These are phyloP conservation scores for Trypethelium eluteriae DNA, from an alignment of 495 filamentous ascomycete species.

Conservation along the genomic window DNA sequence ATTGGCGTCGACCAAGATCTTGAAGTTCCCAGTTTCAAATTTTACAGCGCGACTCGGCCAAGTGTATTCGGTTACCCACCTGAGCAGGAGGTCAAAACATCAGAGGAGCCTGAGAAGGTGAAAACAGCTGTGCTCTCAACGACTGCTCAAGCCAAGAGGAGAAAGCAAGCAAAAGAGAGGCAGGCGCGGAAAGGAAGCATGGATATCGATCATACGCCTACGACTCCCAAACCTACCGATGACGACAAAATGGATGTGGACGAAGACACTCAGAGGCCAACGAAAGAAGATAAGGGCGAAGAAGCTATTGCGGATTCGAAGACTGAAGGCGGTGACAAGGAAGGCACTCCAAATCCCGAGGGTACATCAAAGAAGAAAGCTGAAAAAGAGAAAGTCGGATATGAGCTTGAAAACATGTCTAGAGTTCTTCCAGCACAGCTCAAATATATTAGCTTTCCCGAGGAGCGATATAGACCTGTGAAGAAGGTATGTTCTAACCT, in stretches of 20 bases:
- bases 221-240: slow-evolving; percentile 51
- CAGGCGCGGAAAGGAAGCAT: slow-evolving; percentile 41
- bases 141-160: slow-evolving; percentile 91
- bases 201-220: slow-evolving; percentile 63
- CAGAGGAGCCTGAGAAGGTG: slow-evolving; percentile 88
- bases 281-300: slow-evolving; percentile 48
- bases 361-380: slow-evolving; percentile 62
- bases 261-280: slow-evolving; percentile 56
- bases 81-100: slow-evolving; percentile 85
- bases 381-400: slow-evolving; percentile 95
- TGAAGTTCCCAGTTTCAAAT: slow-evolving; percentile 91
- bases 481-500: slow-evolving; percentile 65
- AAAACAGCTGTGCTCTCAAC: slow-evolving; percentile 95
- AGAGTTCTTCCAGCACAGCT: slow-evolving; percentile 87
- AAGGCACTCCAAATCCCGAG: slow-evolving; percentile 35
- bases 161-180: slow-evolving; percentile 55
- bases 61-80: slow-evolving; percentile 98
- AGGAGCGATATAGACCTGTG: slow-evolving; percentile 83
- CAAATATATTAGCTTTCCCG: slow-evolving; percentile 85
- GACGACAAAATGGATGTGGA: slow-evolving; percentile 82
- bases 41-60: slow-evolving; percentile 86
- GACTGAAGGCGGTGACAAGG: slow-evolving; percentile 37
- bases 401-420: slow-evolving; percentile 94
- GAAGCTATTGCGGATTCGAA: slow-evolving; percentile 55
- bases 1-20: slow-evolving; percentile 90